Percentiles rank a stretch among this genome's conserved stretches.
These are phyloP conservation scores for Cokeromyces recurvatus DNA, from an alignment of 371 early-diverging fungal genomes.

Conservation along the genomic window DNA sequence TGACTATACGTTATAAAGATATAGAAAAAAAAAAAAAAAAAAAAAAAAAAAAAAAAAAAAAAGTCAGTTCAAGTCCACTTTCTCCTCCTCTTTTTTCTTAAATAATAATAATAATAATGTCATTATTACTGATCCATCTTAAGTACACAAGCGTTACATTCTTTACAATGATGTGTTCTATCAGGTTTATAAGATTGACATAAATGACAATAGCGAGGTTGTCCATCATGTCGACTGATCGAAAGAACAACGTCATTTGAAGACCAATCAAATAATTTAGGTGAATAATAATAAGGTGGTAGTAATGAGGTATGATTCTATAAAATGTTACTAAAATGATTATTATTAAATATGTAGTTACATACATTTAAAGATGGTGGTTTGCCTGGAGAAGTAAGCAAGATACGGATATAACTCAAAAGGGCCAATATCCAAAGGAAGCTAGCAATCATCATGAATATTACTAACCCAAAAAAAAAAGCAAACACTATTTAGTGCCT, in stretches of 20 bases:
- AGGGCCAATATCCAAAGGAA: conserved; percentile 39
- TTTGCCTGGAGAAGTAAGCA: conserved; percentile 46
- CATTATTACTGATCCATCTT: conserved; percentile 72
- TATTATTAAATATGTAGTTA: background rate
- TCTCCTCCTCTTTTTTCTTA: background rate
- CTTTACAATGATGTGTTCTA: conserved; percentile 61
- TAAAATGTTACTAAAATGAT: background rate
- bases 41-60: background rate
- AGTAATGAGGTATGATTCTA: conserved; percentile 1
- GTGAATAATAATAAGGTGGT: conserved; percentile 31
- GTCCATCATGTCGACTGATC: conserved; percentile 42
- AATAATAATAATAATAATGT: too few species aligned
- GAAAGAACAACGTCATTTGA: background rate
- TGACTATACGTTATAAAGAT: too few species aligned
- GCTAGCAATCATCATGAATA: conserved; percentile 41
- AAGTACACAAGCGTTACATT: conserved; percentile 57
- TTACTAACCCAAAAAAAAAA: too few species aligned
- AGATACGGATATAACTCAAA: conserved; percentile 42
- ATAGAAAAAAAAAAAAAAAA: background rate
- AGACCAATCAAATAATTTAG: conserved; percentile 16
- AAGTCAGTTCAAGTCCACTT: background rate
- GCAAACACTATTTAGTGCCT: too few species aligned
- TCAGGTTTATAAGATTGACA: conserved; percentile 58
- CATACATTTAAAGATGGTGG: conserved; percentile 25
- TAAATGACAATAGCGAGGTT: conserved; percentile 47